These are phyloP conservation scores for Austroboletus novae-zelandiae DNA, from an alignment of 1,284 basidiomycete species.

Conservation along the genomic window DNA sequence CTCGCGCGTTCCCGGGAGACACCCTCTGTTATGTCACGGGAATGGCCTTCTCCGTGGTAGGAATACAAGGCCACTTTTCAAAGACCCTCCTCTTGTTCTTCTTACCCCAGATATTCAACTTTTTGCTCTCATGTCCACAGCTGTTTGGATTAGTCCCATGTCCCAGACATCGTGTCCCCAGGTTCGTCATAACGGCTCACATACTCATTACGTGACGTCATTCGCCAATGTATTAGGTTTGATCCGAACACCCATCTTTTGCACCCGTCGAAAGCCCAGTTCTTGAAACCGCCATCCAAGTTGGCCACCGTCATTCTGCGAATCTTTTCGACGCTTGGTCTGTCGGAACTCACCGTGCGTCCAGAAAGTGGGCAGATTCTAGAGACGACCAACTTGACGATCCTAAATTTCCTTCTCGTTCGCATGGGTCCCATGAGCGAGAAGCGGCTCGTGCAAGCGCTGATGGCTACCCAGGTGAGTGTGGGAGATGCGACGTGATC, in stretches of 20 bases:
- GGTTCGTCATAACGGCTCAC: conserved; percentile 40
- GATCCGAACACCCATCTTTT: conserved; percentile 71
- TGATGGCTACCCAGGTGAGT: conserved; percentile 72
- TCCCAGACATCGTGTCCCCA: conserved; percentile 90
- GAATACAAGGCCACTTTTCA: conserved; percentile 95
- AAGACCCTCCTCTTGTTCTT: conserved; percentile 98
- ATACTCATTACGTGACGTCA: conserved; percentile 1
- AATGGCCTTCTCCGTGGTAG: conserved; percentile 96
- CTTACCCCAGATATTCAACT: conserved; percentile 98
- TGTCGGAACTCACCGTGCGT: conserved; percentile 66
- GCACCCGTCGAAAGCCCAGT: conserved; percentile 67
- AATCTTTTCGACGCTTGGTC: conserved; percentile 56
- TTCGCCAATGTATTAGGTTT: conserved; percentile 48
- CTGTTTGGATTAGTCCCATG: conserved; percentile 92
- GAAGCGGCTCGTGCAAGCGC: conserved; percentile 66
- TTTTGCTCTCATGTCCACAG: conserved; percentile 92
- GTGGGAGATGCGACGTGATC: conserved; percentile 13
- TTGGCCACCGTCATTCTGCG: conserved; percentile 55
- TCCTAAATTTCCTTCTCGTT: conserved; percentile 82
- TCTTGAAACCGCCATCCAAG: conserved; percentile 55
- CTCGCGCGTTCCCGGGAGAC: conserved; percentile 93
- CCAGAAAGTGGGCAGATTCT: conserved; percentile 54
- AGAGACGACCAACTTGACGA: conserved; percentile 82
- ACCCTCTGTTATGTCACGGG: conserved; percentile 98
- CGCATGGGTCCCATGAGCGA: conserved; percentile 81